phyloP scores from a whole-genome alignment of 2,329 filamentous ascomycete species.

The Thermothelomyces thermophilus region DNA sequence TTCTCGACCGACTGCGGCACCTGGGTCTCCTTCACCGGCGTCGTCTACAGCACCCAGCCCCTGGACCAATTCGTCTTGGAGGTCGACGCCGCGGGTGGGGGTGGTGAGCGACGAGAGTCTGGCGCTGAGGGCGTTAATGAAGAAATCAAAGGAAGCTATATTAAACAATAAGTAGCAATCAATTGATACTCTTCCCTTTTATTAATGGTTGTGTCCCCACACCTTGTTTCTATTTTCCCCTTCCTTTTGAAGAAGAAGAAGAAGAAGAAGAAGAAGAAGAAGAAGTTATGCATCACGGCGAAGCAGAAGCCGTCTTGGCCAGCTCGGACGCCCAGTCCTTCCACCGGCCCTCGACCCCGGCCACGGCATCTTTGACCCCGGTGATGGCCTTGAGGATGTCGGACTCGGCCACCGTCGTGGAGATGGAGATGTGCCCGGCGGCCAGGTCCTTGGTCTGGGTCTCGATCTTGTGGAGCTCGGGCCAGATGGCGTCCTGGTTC shows the following conservation, averaged over 20 bases:
- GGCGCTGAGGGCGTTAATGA: slow-evolving; percentile 20
- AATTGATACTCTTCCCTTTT: too few species aligned
- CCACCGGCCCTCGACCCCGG: background rate
- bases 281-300: too few species aligned
- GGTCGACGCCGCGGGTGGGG: slow-evolving; percentile 12
- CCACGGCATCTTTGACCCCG: background rate
- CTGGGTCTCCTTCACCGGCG: slow-evolving; percentile 22
- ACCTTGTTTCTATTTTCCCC: too few species aligned
- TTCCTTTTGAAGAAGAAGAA: too few species aligned
- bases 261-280: too few species aligned
- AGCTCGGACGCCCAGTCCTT: background rate
- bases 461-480: background rate
- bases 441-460: background rate
- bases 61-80: slow-evolving; percentile 24
- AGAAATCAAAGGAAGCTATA: slow-evolving; percentile 1
- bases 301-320: too few species aligned
- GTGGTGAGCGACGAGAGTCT: slow-evolving; percentile 20
- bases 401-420: background rate
- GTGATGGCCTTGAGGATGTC: background rate
- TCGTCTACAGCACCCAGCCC: slow-evolving; percentile 21
- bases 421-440: background rate
- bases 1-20: slow-evolving; percentile 24
- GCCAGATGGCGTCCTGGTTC: background rate
- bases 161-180: too few species aligned
- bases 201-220: too few species aligned